Evolutionary conservation across 257 asterid species (phyloP), one percentile per base, ranked within the genome.

Genomic region (Linaria vulgaris): DNA sequence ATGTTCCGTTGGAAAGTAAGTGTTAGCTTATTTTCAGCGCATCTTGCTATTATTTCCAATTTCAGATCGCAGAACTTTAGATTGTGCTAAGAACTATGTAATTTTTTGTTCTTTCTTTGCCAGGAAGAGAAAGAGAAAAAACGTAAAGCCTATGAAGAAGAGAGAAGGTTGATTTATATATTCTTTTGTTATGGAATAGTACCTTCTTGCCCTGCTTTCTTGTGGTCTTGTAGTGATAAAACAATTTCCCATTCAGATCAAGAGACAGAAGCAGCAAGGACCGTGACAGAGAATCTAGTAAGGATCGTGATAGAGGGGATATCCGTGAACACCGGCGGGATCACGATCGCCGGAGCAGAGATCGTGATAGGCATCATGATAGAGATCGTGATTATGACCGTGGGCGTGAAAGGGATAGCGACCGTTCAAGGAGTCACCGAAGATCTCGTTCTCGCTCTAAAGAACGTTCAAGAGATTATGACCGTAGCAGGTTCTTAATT

Each of bases 41-140:
- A 67, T 70, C 24, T 12, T 25, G 44, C 38, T 57, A 12, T 21
- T 22, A 31, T 13, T 47, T 38, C 14, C 34, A 41, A 41, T 38
- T 13, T 38, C 9, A 48, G 15, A 12, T 8, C 13, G 48, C 22
- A 15, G 53, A 60, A 37, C 13, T 64, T 39, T 23, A 37, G 27
- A 52, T 27, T 24, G 19, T 52, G n/a, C 14, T n/a, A 64, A 64
- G 52, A 44, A 15, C 53, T 38, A 30, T 31, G 58, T 38, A 45
- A 38, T 66, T 54, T 69, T 72, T 53, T 70, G 61, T 71, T 59
- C 70, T 45, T 19, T 78, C 66, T 66, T 71, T 76, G 23, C 64
- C 91, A 92, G 99, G 99, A 89, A 74, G 95, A 81, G 74, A 79
- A 80, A 77, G 85, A 82, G 77, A 72, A 78, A 84, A 92, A 90